Conservation (phyloP, 2,329 filamentous ascomycete species). For the Penicillium thymicola region DNA sequence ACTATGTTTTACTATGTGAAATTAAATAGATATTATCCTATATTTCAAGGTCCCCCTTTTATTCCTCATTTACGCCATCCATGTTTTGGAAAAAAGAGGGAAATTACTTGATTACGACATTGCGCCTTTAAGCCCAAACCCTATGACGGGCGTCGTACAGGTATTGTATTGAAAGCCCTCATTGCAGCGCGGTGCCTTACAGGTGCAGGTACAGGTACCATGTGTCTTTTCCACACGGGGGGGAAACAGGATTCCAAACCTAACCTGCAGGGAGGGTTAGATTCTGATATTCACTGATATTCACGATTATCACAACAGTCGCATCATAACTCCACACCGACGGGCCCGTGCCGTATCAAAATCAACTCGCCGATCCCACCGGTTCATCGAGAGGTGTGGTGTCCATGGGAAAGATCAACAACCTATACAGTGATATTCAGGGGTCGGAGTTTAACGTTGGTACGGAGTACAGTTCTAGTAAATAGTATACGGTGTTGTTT, state of each 20-base stretch:
- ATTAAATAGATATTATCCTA: no score
- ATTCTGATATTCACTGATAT: background rate
- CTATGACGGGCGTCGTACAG: background rate
- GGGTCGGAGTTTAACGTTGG: slow-evolving; percentile 44
- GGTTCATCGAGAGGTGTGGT: slow-evolving; percentile 11
- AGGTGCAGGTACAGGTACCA: background rate
- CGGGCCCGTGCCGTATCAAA: slow-evolving; percentile 8
- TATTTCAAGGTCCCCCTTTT: background rate
- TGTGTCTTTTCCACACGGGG: background rate
- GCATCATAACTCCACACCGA: slow-evolving; percentile 9
- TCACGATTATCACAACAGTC: slow-evolving; percentile 5
- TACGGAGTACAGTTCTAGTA: background rate
- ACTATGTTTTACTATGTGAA: no score
- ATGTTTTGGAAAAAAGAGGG: background rate
- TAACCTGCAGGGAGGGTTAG: background rate
- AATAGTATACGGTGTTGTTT: background rate
- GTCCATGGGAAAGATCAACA: slow-evolving; percentile 9
- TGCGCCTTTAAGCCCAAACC: background rate
- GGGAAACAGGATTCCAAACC: background rate
- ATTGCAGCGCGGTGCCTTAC: background rate
- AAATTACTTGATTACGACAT: background rate
- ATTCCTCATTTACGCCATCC: background rate
- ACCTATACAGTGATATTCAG: slow-evolving; percentile 16
- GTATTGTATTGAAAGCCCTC: background rate
- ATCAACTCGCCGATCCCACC: slow-evolving; percentile 16